Evolutionary conservation across 192 early-diverging fungal genomes (phyloP), one percentile per base, ranked within the genome.

Genomic region (Rhizoclosmatium globosum): DNA sequence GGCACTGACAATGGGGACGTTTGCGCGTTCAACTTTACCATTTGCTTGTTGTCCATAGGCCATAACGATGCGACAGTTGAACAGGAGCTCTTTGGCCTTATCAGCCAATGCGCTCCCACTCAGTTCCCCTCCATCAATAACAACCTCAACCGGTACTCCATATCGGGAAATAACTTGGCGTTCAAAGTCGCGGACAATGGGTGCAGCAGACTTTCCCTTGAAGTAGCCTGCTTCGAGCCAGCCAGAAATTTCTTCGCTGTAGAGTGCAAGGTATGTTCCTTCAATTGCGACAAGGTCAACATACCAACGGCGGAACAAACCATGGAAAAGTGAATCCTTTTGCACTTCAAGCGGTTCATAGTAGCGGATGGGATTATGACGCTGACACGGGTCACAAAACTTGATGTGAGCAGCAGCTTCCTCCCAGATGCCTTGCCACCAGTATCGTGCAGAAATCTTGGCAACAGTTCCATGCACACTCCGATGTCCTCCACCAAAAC

Each of bases 121-220:
- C 48, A 50, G 15, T 15, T 50, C 48, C 4, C 48, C 48, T 15
- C 48, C 48, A 50, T 50, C 15, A 50, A 50, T 50, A 4, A 50
- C 48, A 4, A 50, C 48, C 48, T 50, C 48, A 50, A 9, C 4
- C 6, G 48, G 48, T 9, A 50, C 15, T 15, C 48, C 48, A 50
- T 9, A 50, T 4, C 48, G 48, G 15, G 15, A 15, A 50, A 4
- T 9, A 50, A 50, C 48, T 15, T 50, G 6, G 6, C 48, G 48
- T 9, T 9, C 48, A 50, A 50, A 50, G 6, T 9, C 4, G 48
- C 15, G 6, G 15, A 50, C 48, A 9, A 50, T 50, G 48, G 48
- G 48, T 50, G 4, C 15, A 9, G 48, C 48, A 15, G 15, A 4
- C 48, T 50, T 50, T 4, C 48, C 6, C 15, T 50, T 50, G 94